Percentiles rank a stretch among this genome's conserved stretches.
Evolutionary conservation across 2,329 filamentous ascomycete genomes (phyloP).

Genomic region (Daldinia sp.): DNA sequence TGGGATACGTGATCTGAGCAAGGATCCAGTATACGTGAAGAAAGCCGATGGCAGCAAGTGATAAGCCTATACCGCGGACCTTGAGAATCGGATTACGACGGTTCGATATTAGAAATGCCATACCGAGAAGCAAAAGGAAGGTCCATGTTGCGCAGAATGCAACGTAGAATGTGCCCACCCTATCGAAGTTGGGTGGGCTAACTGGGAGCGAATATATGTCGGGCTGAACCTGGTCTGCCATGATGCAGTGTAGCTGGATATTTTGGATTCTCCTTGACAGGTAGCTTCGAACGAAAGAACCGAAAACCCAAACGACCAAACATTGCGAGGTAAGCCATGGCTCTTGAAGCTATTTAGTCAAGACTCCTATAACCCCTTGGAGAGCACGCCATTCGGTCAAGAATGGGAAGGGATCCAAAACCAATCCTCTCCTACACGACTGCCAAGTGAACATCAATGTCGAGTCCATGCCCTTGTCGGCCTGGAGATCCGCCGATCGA

Average conservation of each 20-base stretch:
- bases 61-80: conserved; percentile 57
- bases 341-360: conserved; percentile 28
- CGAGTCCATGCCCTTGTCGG: conserved; percentile 21
- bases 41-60: conserved; percentile 56
- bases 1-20: conserved; percentile 58
- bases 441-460: conserved; percentile 32
- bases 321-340: conserved; percentile 13
- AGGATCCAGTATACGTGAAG: conserved; percentile 57
- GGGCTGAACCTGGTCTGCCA: conserved; percentile 26
- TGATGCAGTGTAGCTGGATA: conserved; percentile 18
- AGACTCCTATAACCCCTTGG: neutral
- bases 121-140: conserved; percentile 52
- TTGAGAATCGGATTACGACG: conserved; percentile 55
- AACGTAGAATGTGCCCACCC: conserved; percentile 45
- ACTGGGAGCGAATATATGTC: conserved; percentile 41
- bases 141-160: conserved; percentile 44
- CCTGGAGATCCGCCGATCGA: conserved; percentile 28
- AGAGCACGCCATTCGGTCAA: conserved; percentile 7
- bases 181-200: conserved; percentile 43
- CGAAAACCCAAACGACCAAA: neutral
- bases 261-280: neutral
- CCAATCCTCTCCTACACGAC: conserved; percentile 13
- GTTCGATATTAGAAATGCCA: conserved; percentile 53
- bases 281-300: neutral
- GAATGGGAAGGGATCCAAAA: conserved; percentile 31